These are phyloP conservation scores for Calonectria naviculata DNA, from an alignment of 2,329 filamentous ascomycete species.

Conservation along the genomic window DNA sequence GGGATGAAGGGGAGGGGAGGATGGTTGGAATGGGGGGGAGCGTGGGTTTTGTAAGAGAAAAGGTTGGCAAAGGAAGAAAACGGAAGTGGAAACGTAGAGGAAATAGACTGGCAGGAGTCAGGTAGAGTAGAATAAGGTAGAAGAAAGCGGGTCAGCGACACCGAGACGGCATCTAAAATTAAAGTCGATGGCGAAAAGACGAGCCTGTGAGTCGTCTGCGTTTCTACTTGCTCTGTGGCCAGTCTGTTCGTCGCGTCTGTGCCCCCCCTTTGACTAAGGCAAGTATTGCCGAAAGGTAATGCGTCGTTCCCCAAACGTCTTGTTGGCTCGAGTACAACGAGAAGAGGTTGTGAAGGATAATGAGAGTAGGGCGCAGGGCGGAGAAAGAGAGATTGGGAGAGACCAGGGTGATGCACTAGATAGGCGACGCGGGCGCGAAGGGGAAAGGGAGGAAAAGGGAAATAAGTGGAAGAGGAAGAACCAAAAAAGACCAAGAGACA, in stretches of 20 bases:
- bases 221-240: not conserved
- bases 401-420: not conserved
- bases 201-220: not conserved
- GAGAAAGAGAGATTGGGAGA: not conserved
- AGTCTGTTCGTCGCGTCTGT: not conserved
- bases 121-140: slow-evolving; percentile 16
- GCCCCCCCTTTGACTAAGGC: not conserved
- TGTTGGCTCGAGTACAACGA: not conserved
- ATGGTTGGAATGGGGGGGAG: slow-evolving; percentile 6
- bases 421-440: not conserved
- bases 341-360: not conserved
- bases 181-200: slow-evolving; percentile 12
- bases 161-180: slow-evolving; percentile 36
- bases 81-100: slow-evolving; percentile 16
- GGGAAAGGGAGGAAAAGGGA: not conserved
- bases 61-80: slow-evolving; percentile 22
- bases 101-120: slow-evolving; percentile 22
- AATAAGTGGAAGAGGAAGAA: not conserved
- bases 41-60: slow-evolving; percentile 15
- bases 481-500: not conserved
- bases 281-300: not conserved
- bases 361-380: not conserved
- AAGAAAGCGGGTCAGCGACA: slow-evolving; percentile 36
- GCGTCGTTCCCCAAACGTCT: not conserved
- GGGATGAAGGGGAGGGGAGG: slow-evolving; percentile 8